These are phyloP conservation scores for Pichia ethanolica DNA, from an alignment of 805 yeast species.

Conservation along the genomic window DNA sequence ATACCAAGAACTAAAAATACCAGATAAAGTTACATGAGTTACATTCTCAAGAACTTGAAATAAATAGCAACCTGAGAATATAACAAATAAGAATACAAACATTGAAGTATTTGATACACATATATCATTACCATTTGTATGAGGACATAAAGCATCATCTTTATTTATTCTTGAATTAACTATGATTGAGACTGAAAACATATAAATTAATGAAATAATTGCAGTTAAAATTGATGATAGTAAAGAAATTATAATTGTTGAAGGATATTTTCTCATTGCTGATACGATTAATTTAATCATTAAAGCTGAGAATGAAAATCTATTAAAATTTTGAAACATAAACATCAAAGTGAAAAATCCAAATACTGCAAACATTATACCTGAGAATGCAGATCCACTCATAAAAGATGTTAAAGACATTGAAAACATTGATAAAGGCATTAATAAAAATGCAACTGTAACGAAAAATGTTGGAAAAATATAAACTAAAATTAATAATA, in stretches of 20 bases:
- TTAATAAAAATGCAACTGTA: conserved; percentile 7
- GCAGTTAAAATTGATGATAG: conserved; percentile 37
- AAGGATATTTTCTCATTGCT: conserved; percentile 67
- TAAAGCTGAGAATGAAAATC: conserved; percentile 24
- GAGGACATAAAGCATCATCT: conserved; percentile 49
- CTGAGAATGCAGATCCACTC: conserved; percentile 15
- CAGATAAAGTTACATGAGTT: conserved; percentile 74
- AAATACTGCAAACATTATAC: conserved; percentile 14
- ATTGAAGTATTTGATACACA: conserved; percentile 26
- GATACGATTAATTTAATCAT: conserved; percentile 46
- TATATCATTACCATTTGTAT: conserved; percentile 21
- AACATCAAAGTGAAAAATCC: conserved; percentile 19
- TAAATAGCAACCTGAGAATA: conserved; percentile 78
- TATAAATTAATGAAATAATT: conserved; percentile 56
- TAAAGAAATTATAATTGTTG: conserved; percentile 45
- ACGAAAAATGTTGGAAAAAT: conserved; percentile 24
- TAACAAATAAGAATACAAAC: conserved; percentile 44
- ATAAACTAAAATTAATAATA: conserved; percentile 19
- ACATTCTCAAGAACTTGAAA: conserved; percentile 77
- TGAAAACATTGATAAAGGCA: conserved; percentile 23
- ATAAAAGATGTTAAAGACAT: conserved; percentile 15
- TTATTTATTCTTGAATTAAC: conserved; percentile 17
- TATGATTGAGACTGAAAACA: conserved; percentile 56
- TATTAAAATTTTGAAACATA: conserved; percentile 19
- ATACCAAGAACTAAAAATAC: conserved; percentile 89